Evolutionary conservation across 495 filamentous ascomycete genomes (phyloP).

Genomic region (Darksidea phi): DNA sequence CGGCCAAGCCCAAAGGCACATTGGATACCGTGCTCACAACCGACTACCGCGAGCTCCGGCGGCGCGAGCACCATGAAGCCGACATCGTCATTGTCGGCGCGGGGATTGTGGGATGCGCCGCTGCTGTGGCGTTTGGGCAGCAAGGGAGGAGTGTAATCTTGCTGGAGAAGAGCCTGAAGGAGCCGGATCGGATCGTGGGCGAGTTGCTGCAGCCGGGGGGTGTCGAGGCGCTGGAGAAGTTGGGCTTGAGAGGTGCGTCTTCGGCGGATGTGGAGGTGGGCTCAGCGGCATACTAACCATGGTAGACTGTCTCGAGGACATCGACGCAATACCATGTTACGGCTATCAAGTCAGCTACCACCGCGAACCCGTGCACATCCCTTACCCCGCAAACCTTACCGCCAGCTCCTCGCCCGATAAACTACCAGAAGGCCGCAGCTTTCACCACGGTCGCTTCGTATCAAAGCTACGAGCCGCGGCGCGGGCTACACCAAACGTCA

Average conservation of each 20-base stretch:
- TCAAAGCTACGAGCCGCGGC: constrained; percentile 42
- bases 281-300: not conserved
- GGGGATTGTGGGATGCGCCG: constrained; percentile 82
- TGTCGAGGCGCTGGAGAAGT: constrained; percentile 71
- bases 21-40: not conserved
- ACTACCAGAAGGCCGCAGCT: constrained; percentile 45
- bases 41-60: constrained; percentile 37
- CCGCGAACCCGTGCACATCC: constrained; percentile 72
- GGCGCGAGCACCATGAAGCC: constrained; percentile 44
- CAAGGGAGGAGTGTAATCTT: constrained; percentile 92
- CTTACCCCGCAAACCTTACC: constrained; percentile 54
- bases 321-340: constrained; percentile 76
- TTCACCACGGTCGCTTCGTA: constrained; percentile 51
- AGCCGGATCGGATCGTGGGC: constrained; percentile 95
- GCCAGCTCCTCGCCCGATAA: constrained; percentile 1
- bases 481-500: constrained; percentile 46
- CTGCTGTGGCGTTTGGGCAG: constrained; percentile 74
- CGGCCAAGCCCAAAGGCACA: not conserved
- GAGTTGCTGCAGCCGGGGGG: constrained; percentile 94
- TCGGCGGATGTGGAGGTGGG: not conserved
- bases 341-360: constrained; percentile 89
- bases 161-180: constrained; percentile 82
- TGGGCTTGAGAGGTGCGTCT: constrained; percentile 61
- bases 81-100: constrained; percentile 91
- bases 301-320: constrained; percentile 75